Evolutionary conservation across 768 basidiomycete species (phyloP).

Genomic region (Steccherinum ochraceum): DNA sequence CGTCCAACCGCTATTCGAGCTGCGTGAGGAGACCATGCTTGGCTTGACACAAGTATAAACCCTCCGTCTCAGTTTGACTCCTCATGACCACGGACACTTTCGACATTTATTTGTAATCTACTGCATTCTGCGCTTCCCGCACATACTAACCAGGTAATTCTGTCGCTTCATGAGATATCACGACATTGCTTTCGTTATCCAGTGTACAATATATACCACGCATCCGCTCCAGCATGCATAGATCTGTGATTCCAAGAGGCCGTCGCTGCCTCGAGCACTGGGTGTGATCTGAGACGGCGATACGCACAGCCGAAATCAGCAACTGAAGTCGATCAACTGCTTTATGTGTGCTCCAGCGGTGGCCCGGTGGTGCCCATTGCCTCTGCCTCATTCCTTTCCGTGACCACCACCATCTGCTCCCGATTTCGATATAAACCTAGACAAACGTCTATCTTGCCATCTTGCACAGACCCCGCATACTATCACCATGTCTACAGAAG

Average conservation of each 20-base stretch:
- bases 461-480: no score
- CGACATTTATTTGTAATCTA: neutral
- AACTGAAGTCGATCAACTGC: neutral
- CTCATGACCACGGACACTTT: neutral
- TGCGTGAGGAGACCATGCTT: no score
- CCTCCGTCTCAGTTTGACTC: no score
- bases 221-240: no score
- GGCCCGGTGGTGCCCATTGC: no score
- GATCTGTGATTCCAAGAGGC: neutral
- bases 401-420: neutral
- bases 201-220: neutral
- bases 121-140: neutral
- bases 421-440: neutral
- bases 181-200: neutral
- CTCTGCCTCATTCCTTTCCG: neutral
- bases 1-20: conserved; percentile 2
- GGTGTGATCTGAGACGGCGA: neutral
- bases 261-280: neutral
- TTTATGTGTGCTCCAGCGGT: neutral
- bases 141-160: neutral
- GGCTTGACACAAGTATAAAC: no score
- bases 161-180: no score
- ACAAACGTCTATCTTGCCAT: no score
- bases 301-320: neutral
- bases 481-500: conserved; percentile 10